Evolutionary conservation across 179 eudicot species (phyloP), one percentile per base, ranked within the genome.

Genomic region (Nepenthes alata): DNA sequence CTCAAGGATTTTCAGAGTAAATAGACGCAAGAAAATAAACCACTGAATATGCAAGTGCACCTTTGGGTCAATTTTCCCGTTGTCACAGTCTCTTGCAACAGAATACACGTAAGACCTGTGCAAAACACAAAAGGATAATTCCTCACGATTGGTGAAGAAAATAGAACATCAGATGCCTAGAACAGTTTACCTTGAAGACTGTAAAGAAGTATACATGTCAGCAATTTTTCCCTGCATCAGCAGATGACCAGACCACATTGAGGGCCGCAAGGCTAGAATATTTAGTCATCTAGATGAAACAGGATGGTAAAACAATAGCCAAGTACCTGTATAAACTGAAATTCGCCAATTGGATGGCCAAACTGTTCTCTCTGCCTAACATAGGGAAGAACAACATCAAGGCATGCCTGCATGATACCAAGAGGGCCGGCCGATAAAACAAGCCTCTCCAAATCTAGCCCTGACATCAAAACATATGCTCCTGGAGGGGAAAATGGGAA

Each of bases 381-480:
- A 67, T 93, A 93, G 50, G 98, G 98, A 73, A 90, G 84, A 73
- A 78, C 98, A 70, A 74, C 82, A 82, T 93, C 98, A 69, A 93
- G 87, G 74, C 91, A 93, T 63, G 97, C 84, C 72, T 93, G 98
- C 98, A 93, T 93, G 39, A 93, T 72, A 44, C 98, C 98, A 60
- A 93, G 79, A 62, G 98, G 98, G 16, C 94, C 98, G 69, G 80
- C 88, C 8, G 98, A 72, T 72, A 93, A 70, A 57, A 93, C 93
- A 64, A 88, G 95, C 70, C 98, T 75, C 74, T 93, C 98, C 80
- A 93, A 75, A 79, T 93, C 98, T 58, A 93, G 77, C 72, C 98
- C 98, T 47, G 97, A 93, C 98, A 93, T 85, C 98, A 93, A 81
- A 51, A 93, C 98, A 82, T 93, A 93, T 57, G 89, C 98, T 52